phyloP scores from a whole-genome alignment of 306 rosid genomes.

The Vicia faba region DNA sequence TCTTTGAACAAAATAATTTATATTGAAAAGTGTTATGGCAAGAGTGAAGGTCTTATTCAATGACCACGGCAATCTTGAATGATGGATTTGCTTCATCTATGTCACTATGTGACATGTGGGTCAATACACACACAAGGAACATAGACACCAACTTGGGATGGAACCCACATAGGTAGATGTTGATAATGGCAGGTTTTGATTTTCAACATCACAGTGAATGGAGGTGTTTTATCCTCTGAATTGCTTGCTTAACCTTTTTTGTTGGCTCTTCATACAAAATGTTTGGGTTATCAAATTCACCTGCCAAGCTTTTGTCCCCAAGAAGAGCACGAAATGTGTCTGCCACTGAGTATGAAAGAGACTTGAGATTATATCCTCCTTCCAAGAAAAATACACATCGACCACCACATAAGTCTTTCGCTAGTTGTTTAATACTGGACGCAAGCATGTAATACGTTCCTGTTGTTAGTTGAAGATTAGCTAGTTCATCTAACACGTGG shows the following conservation, averaged over 20 bases:
- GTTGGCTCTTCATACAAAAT: slow-evolving; percentile 81
- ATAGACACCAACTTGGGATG: slow-evolving; percentile 2
- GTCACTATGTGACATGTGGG: slow-evolving; percentile 28
- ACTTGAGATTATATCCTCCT: slow-evolving; percentile 89
- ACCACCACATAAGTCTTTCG: slow-evolving; percentile 71
- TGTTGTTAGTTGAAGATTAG: slow-evolving; percentile 77
- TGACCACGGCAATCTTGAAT: slow-evolving; percentile 23
- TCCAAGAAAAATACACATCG: slow-evolving; percentile 82
- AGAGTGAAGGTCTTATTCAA: neutral
- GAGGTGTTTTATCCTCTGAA: slow-evolving; percentile 61
- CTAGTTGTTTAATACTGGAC: slow-evolving; percentile 72
- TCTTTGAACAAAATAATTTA: no score
- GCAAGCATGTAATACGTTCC: slow-evolving; percentile 92
- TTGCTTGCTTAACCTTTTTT: slow-evolving; percentile 58
- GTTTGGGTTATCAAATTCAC: slow-evolving; percentile 73
- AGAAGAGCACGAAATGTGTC: slow-evolving; percentile 88
- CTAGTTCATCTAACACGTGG: slow-evolving; percentile 88
- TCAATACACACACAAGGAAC: slow-evolving; percentile 13
- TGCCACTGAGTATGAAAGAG: slow-evolving; percentile 76
- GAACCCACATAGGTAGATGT: neutral
- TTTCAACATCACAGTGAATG: slow-evolving; percentile 53
- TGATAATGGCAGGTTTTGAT: slow-evolving; percentile 32
- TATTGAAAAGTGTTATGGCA: neutral
- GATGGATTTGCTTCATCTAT: slow-evolving; percentile 34
- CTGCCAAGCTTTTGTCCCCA: slow-evolving; percentile 76